Percentiles rank a stretch among this genome's conserved stretches.
These are phyloP conservation scores for Ustilago tritici DNA, from an alignment of 1,284 basidiomycete genomes.

Conservation along the genomic window DNA sequence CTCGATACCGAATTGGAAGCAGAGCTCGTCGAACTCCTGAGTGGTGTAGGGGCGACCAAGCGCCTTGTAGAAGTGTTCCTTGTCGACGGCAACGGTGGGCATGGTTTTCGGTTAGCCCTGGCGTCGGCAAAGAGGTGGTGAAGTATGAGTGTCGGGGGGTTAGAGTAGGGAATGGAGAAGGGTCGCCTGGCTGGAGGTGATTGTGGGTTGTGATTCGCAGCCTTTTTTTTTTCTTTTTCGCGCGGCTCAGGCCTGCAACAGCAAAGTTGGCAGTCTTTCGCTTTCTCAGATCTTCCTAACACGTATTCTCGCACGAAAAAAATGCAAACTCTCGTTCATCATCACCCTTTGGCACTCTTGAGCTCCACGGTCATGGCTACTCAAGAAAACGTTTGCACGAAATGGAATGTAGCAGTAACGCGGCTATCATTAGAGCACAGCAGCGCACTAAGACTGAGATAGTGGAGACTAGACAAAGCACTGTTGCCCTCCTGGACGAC, in stretches of 20 bases:
- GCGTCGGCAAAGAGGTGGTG: not conserved
- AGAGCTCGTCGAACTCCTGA: slow-evolving; percentile 91
- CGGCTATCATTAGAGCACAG: not conserved
- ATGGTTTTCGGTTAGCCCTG: slow-evolving; percentile 71
- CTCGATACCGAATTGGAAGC: slow-evolving; percentile 97
- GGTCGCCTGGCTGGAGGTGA: not conserved
- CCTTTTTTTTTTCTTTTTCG: slow-evolving; percentile 9
- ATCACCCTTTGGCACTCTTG: not conserved
- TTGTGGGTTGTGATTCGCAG: not conserved
- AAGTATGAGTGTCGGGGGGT: not conserved
- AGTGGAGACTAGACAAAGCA: not conserved
- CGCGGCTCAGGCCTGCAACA: not conserved
- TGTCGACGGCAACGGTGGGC: slow-evolving; percentile 96
- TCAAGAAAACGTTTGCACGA: not conserved
- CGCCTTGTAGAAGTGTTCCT: slow-evolving; percentile 89
- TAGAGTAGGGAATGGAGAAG: not conserved
- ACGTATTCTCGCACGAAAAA: slow-evolving; percentile 16
- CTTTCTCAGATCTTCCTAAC: slow-evolving; percentile 24
- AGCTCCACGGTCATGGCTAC: not conserved
- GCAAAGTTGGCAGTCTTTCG: not conserved
- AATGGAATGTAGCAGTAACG: not conserved
- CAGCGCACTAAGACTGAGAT: not conserved
- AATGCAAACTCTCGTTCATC: not conserved
- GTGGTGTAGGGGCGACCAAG: slow-evolving; percentile 82
- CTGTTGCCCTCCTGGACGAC: not conserved